These are phyloP conservation scores for Tremella mesenterica DNA, from an alignment of 768 basidiomycete species.

Conservation along the genomic window DNA sequence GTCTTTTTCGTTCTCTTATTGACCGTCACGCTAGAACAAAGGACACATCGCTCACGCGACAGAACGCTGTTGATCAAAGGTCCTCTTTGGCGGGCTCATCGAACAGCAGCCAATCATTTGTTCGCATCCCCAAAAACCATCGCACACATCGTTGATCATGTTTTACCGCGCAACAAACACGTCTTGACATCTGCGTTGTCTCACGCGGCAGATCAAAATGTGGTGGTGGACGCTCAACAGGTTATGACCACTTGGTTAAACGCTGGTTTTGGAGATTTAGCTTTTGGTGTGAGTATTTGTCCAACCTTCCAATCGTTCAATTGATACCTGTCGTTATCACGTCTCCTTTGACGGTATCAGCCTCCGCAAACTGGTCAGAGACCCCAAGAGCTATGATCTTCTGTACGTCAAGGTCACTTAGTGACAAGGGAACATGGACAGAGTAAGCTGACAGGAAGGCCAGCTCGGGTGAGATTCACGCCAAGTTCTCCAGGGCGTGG, in stretches of 20 bases:
- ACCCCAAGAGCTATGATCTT: no score
- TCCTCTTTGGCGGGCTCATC: slow-evolving; percentile 18
- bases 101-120: slow-evolving; percentile 17
- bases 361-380: no score
- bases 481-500: slow-evolving; percentile 6
- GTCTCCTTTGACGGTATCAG: no score
- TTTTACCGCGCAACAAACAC: slow-evolving; percentile 16
- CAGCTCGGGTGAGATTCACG: slow-evolving; percentile 4
- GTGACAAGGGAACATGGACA: no score
- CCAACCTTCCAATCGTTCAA: background rate
- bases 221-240: slow-evolving; percentile 14
- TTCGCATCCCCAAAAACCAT: slow-evolving; percentile 14
- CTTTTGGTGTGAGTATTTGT: slow-evolving; percentile 28
- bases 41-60: background rate
- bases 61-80: slow-evolving; percentile 24
- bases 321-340: background rate
- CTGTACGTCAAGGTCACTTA: no score
- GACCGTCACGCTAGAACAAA: background rate
- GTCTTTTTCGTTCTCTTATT: background rate
- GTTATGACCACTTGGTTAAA: slow-evolving; percentile 15
- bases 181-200: slow-evolving; percentile 2
- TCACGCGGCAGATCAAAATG: slow-evolving; percentile 1
- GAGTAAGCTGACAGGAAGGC: no score
- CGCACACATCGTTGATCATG: slow-evolving; percentile 6
- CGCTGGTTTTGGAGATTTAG: slow-evolving; percentile 26